These are phyloP conservation scores for Gentiana macrophylla DNA, from an alignment of 257 asterid genomes.

Conservation along the genomic window DNA sequence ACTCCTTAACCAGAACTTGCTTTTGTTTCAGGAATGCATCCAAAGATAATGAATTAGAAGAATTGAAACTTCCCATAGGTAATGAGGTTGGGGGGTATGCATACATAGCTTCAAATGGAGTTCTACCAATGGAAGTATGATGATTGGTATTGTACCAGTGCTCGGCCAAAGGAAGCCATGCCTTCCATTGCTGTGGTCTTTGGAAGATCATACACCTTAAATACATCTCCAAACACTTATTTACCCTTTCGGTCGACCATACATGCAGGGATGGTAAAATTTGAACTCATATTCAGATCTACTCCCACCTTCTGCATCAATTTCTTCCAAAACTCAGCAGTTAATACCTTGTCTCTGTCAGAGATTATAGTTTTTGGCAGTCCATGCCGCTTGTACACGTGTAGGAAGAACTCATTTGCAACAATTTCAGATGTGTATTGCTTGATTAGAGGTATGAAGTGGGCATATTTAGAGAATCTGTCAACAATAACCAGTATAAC, in stretches of 20 bases:
- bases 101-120: too few species aligned
- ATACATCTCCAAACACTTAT: constrained; percentile 3
- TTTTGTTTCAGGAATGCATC: too few species aligned
- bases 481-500: not conserved
- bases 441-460: not conserved
- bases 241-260: not conserved
- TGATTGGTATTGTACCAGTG: not conserved
- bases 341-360: constrained; percentile 6
- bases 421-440: not conserved
- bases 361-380: not conserved
- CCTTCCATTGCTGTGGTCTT: not conserved
- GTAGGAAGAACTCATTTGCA: not conserved
- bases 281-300: not conserved
- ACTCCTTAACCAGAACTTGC: too few species aligned
- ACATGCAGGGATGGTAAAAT: not conserved
- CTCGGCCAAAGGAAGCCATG: not conserved
- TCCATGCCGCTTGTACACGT: not conserved
- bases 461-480: not conserved
- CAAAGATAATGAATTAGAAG: too few species aligned
- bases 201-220: not conserved
- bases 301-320: not conserved
- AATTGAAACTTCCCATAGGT: too few species aligned
- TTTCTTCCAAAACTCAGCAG: constrained; percentile 1
- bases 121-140: too few species aligned
- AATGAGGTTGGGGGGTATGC: too few species aligned